Evolutionary conservation across 257 asterid genomes (phyloP).

Genomic region (Nicotiana otophora): DNA sequence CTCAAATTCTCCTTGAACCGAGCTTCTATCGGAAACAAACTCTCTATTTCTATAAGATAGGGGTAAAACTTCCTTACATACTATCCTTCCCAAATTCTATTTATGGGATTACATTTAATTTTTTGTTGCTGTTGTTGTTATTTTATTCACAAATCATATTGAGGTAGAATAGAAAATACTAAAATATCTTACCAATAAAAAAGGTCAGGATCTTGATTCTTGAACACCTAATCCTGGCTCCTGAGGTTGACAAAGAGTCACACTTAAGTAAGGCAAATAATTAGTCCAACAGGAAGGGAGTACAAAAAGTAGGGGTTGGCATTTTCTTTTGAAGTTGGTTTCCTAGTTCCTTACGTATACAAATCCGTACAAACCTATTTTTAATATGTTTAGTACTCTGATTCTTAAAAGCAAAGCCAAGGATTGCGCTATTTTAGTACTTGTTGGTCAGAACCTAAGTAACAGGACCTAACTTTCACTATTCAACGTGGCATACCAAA

Average conservation of each 20-base stretch:
- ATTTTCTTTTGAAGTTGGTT: neutral
- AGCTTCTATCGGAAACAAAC: no score
- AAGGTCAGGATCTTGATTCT: no score
- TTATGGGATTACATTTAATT: no score
- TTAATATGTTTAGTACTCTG: neutral
- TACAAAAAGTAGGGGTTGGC: neutral
- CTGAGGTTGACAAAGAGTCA: neutral
- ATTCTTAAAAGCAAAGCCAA: constrained; percentile 15
- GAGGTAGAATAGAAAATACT: neutral
- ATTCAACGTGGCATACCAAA: neutral
- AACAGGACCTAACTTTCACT: neutral
- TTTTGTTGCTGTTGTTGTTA: no score
- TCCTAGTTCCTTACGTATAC: neutral
- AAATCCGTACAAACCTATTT: neutral
- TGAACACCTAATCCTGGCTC: neutral
- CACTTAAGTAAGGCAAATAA: neutral
- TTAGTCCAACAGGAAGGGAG: neutral
- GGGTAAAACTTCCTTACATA: no score
- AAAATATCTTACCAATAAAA: neutral
- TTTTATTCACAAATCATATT: no score
- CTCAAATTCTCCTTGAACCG: neutral
- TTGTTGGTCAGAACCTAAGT: neutral
- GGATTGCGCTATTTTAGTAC: constrained; percentile 11
- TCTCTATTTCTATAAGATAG: no score
- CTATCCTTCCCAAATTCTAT: no score